A percentile compares a stretch with the other conserved stretches of the same genome.
phyloP scores from a whole-genome alignment of 2,329 filamentous ascomycete species.

The Trichophyton rubrum region DNA sequence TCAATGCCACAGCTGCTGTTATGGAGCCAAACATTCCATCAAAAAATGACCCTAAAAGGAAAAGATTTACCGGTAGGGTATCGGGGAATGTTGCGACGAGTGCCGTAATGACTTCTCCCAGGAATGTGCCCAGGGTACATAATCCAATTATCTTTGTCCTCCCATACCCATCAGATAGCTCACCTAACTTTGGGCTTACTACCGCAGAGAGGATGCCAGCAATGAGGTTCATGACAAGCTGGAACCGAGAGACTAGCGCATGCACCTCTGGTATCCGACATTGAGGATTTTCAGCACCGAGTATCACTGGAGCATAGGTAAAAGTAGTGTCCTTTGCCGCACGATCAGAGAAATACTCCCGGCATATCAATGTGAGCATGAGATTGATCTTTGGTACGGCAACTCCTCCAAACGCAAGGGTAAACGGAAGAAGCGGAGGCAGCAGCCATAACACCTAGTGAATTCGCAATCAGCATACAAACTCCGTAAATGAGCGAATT shows the following conservation, averaged over 20 bases:
- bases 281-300: constrained; percentile 61
- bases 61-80: constrained; percentile 59
- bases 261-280: constrained; percentile 72
- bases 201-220: constrained; percentile 68
- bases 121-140: constrained; percentile 60
- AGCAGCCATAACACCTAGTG: constrained; percentile 69
- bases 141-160: constrained; percentile 62
- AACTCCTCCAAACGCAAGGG: constrained; percentile 72
- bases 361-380: constrained; percentile 72
- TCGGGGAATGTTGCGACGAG: constrained; percentile 65
- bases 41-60: constrained; percentile 62
- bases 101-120: constrained; percentile 65
- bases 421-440: constrained; percentile 66
- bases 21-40: constrained; percentile 86
- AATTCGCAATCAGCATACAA: neutral
- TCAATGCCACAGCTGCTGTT: constrained; percentile 65
- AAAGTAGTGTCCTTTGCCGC: constrained; percentile 46
- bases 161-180: constrained; percentile 76
- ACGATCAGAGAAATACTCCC: constrained; percentile 63
- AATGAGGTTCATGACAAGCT: constrained; percentile 60
- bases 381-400: constrained; percentile 80
- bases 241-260: constrained; percentile 62
- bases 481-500: neutral
- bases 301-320: constrained; percentile 50
- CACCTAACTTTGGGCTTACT: constrained; percentile 68